Conservation (phyloP, 345 rosid species). For the Draba incana region DNA sequence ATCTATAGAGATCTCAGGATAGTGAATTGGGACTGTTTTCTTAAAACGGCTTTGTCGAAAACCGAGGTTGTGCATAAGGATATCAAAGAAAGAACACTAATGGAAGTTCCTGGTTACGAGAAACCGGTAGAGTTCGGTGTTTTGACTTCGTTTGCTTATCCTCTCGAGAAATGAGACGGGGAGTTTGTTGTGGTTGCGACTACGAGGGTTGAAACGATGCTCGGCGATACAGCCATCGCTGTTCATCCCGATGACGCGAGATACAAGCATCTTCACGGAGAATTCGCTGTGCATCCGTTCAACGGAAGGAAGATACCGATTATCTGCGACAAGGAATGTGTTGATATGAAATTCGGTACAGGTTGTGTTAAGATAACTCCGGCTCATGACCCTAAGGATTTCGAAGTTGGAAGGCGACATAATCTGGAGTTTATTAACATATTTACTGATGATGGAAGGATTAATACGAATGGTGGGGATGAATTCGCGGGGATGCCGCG, state of each 20-base stretch:
- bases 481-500: no score
- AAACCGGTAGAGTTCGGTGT: slow-evolving; percentile 81
- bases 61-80: slow-evolving; percentile 79
- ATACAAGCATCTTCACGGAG: slow-evolving; percentile 71
- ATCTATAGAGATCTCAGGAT: slow-evolving; percentile 76
- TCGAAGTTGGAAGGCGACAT: no score
- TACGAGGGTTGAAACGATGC: slow-evolving; percentile 90
- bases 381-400: no score
- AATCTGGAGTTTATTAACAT: no score
- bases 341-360: slow-evolving; percentile 75
- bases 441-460: no score
- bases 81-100: slow-evolving; percentile 57
- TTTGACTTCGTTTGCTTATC: slow-evolving; percentile 78
- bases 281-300: slow-evolving; percentile 77
- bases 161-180: slow-evolving; percentile 60
- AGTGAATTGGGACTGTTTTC: slow-evolving; percentile 80
- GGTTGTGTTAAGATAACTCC: slow-evolving; percentile 57
- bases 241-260: slow-evolving; percentile 77
- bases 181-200: slow-evolving; percentile 84
- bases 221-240: slow-evolving; percentile 89
- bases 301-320: slow-evolving; percentile 77
- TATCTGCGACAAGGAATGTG: slow-evolving; percentile 66
- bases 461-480: no score
- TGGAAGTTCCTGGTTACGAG: slow-evolving; percentile 69
- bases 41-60: slow-evolving; percentile 73